Base-by-base conservation (phyloP, 176 grass and related monocot species). In the Carex pumila region DNA sequence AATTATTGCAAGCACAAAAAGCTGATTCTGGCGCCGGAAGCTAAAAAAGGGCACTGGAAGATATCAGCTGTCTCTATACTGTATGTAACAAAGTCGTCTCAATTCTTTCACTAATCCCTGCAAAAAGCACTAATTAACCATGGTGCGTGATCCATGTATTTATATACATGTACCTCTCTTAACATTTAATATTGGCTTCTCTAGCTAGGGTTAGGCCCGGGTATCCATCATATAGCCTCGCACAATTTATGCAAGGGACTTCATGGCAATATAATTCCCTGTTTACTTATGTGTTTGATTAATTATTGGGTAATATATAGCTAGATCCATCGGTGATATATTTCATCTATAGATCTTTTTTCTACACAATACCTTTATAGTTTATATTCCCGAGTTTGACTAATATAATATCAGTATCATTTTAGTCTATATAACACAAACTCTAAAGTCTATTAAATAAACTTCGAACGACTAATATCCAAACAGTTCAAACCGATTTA, bases 101-200 rank as follows among this genome's bases (percentile, higher is more conserved):
- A 34, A 56, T 50, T 77, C 49, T 71, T 77, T 56, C 73, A 77
- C 56, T 77, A 77, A 77, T 32, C 73, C 50, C 73, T 77, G 73
- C 72, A 76, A 76, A 54, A 55, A 31, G 72, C 73, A 77, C 73
- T 77, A 56, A 77, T 77, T 77, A 77, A 55, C 50, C 73, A 56
- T 15, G 54, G 72, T 76, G 55, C 69, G 12, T 54, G 22, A 31
- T 76, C 7, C 43, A 12, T 15, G 37, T 39, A 39, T 39, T 39
- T 39, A 66, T 68, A 32, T 17, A 76, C 4, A 10, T 62, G 49
- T 55, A 76, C 72, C 72, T 55, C 14, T 55, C 72, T 76, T 76
- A 55, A 31, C 22, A 76, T 76, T 76, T 54, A 76, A 54, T 76
- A 55, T 31, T 76, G 5, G 72, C 21, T 17, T 76, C 22, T 55